Evolutionary conservation across 768 basidiomycete species (phyloP), one percentile per base, ranked within the genome.

Genomic region (Sistotremastrum suecicum): DNA sequence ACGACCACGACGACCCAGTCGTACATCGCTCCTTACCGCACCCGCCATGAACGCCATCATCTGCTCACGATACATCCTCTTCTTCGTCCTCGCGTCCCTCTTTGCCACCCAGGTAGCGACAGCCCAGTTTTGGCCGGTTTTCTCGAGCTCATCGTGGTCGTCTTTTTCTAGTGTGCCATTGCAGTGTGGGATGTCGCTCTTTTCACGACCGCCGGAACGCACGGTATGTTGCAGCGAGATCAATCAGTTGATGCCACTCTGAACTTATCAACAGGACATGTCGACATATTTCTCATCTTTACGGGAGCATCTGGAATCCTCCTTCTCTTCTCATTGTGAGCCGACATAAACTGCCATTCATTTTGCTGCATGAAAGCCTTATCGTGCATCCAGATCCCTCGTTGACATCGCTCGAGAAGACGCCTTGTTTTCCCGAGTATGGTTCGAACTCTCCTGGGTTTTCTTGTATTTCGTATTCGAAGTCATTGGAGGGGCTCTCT

Each of bases 401-500:
- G 57, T 75, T 36, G 81, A 84, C 58, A 58, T 83, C 34, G 54
- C 72, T 28, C 67, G 68, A 12, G 66, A 62, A 49, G 62, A 71
- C 57, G 60, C 72, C 5, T 56, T 80, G 39, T 68, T 75, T 20
- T 70, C 71, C 28, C 70, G 68, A n/a, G 74, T 84, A 10, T 83
- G 79, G 78, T 80, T 84, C 51, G 83, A 86, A 56, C 72, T 71
- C 51, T 41, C 60, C 28, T 85, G 81, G 82, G 61, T 77, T 34
- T 62, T 64, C 1, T 11, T 77, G 4, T 76, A 78, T 52, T 78
- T 74, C 56, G 37, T 71, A 8, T 59, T 83, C 61, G 64, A 80
- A 50, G 63, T 85, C 20, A 20, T 20, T 20, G 20, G 20, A 20
- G 20, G 20, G 20, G 20, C 20, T 20, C 20, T 20, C 20, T 20